Percentiles rank a stretch among this genome's conserved stretches.
phyloP scores from a whole-genome alignment of 2,329 filamentous ascomycete genomes.

The Aspergillus sp. region DNA sequence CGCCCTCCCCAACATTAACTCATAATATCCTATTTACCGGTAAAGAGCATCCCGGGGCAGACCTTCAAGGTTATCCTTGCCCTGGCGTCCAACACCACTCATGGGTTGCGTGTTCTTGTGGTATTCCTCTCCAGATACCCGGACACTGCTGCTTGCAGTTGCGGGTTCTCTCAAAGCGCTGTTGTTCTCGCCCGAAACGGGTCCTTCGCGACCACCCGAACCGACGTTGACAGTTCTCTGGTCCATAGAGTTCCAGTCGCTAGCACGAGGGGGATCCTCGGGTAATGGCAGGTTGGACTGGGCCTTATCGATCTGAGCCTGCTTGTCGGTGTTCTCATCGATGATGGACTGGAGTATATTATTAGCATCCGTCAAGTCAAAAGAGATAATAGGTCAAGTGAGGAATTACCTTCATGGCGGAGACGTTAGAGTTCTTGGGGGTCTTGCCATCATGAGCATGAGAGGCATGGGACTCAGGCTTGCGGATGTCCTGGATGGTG shows the following conservation, averaged over 20 bases:
- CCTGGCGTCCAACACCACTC: slow-evolving; percentile 61
- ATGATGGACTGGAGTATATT: slow-evolving; percentile 35
- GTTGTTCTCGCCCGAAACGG: slow-evolving; percentile 51
- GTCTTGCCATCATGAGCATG: slow-evolving; percentile 43
- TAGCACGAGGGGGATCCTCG: slow-evolving; percentile 72
- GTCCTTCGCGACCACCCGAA: slow-evolving; percentile 58
- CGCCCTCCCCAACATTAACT: background rate
- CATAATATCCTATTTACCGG: slow-evolving; percentile 36
- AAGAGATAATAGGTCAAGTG: background rate
- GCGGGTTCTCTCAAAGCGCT: slow-evolving; percentile 61
- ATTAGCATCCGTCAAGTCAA: background rate
- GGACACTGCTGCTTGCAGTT: slow-evolving; percentile 57
- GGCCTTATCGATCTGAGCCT: slow-evolving; percentile 66
- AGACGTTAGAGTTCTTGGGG: slow-evolving; percentile 48
- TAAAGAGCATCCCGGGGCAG: slow-evolving; percentile 63
- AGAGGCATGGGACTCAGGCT: slow-evolving; percentile 47
- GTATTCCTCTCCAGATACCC: slow-evolving; percentile 53
- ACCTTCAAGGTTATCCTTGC: slow-evolving; percentile 56
- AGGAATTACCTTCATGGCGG: slow-evolving; percentile 48
- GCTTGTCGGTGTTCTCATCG: slow-evolving; percentile 54
- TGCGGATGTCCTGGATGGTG: slow-evolving; percentile 53
- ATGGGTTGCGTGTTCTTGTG: slow-evolving; percentile 54
- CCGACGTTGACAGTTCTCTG: slow-evolving; percentile 69
- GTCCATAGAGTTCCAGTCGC: slow-evolving; percentile 76
- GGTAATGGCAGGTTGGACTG: slow-evolving; percentile 76